Evolutionary conservation across 371 early-diverging fungal species (phyloP), one percentile per base, ranked within the genome.

Genomic region (Coemansia sp.): DNA sequence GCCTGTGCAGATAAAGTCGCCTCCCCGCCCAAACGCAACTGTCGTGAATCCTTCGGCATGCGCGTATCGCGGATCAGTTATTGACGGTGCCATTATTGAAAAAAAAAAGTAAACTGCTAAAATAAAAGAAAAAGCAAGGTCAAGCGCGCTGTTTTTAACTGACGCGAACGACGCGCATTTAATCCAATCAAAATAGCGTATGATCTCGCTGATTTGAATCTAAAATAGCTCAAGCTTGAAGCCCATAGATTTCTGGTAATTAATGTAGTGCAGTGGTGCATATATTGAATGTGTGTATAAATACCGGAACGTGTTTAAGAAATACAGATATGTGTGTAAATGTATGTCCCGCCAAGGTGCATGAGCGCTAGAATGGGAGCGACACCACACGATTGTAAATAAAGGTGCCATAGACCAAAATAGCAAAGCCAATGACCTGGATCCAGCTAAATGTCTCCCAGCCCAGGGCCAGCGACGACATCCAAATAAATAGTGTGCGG

Each of bases 401-500:
- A 70, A 94, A 93, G 4, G 96, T 95, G 53, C 96, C 96, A 66
- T 89, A 88, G 21, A 94, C 89, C 73, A 94, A 85, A 26, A 94
- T 78, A 39, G 83, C 71, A 80, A 97, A 95, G 18, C 92, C 91
- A 70, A 89, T 40, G 29, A 96, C 95, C 79, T 98, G 98, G 62
- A 95, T 77, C 84, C 86, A 88, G 68, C 88, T 86, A 78, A 98
- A 98, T 1, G 81, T 80, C 80, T 98, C 98, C 98, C 98, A 98
- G 21, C 95, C 95, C 53, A 98, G 85, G 14, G 82, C 86, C 54
- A 96, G 72, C 18, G 90, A 90, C 48, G 91, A 86, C 83, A 90
- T 87, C 98, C 98, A 98, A 67, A 96, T 95, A 73, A 95, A 95
- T 45, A 96, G 79, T 5, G 96, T 98, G 64, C 97, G 84, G 88